Evolutionary conservation across 2,329 filamentous ascomycete species (phyloP), one percentile per base, ranked within the genome.

Genomic region (Nannizziopsis arthrosporioides): DNA sequence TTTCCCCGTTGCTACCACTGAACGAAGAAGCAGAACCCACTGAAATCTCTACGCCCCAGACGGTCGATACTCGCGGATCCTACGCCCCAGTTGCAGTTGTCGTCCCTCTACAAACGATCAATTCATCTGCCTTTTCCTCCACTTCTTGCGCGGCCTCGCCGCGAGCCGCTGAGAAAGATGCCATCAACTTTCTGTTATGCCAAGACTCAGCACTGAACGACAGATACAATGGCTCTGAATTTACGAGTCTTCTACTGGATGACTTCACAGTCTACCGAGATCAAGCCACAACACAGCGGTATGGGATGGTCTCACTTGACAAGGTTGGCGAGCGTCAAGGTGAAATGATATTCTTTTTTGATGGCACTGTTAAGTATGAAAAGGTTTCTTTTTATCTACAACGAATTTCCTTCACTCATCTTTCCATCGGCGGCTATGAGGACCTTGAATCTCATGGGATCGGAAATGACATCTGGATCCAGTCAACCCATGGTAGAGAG

Each of bases 371-470:
- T 37, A 49, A 11, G 30, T 36, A 22, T 11, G 36, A 45, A 5
- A 30, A 46, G 2, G 54, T 34, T 51, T 52, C 6, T 34, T 51
- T 52, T 5, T 84, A 75, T 48, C 70, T 90, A 0, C 63, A 75
- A 40, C 64, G 60, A 0, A 67, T 85, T 0, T 66, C 70, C 0
- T 83, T 90, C 41, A 57, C 64, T 0, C 67, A 73, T 1, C 64
- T 84, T 1, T 80, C 82, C 0, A 73, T 92, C 9, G 82, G 79
- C 1, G 79, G 80, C 22, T 87, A 88, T 58, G 77, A 76, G 0
- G 59, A 72, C 1, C 58, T 68, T 0, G 56, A 69, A 5, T 61
- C 71, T 17, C 71, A 74, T 0, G 59, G 57, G 0, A 71, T 80
- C 2, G 67, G 63, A 2, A 68, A 69, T 7, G 65, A 74, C 12